Conservation (phyloP, 176 grass and related monocot genomes). For the Lolium multiflorum region DNA sequence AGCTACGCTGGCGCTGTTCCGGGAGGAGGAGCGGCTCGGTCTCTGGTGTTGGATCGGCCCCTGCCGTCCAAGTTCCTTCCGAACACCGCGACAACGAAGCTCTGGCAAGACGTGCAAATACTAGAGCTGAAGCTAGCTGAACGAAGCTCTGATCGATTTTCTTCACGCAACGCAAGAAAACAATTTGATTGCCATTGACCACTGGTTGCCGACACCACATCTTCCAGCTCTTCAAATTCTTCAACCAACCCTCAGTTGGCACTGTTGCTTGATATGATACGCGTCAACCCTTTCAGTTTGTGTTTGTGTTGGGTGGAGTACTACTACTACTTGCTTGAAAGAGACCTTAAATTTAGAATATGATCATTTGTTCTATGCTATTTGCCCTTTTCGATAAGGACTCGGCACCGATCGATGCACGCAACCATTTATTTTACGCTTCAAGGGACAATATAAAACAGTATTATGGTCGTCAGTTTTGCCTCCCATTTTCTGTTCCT, state of each 20-base stretch:
- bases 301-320: background rate
- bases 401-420: background rate
- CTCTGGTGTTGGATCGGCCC: background rate
- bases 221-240: no score
- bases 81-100: background rate
- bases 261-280: no score
- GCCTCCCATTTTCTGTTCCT: no score
- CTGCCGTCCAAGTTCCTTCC: background rate
- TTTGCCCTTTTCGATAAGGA: background rate
- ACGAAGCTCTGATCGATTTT: constrained; percentile 26
- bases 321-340: background rate
- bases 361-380: background rate
- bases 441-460: no score
- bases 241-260: no score
- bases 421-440: background rate
- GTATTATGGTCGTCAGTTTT: no score
- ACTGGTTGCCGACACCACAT: no score
- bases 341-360: background rate
- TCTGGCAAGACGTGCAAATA: no score
- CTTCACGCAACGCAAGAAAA: no score
- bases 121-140: no score
- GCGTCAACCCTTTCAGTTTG: background rate
- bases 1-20: no score
- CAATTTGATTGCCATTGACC: no score
- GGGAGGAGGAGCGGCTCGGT: background rate